Conservation (phyloP, 2,329 filamentous ascomycete genomes). For the Trichoderma simmonsii region DNA sequence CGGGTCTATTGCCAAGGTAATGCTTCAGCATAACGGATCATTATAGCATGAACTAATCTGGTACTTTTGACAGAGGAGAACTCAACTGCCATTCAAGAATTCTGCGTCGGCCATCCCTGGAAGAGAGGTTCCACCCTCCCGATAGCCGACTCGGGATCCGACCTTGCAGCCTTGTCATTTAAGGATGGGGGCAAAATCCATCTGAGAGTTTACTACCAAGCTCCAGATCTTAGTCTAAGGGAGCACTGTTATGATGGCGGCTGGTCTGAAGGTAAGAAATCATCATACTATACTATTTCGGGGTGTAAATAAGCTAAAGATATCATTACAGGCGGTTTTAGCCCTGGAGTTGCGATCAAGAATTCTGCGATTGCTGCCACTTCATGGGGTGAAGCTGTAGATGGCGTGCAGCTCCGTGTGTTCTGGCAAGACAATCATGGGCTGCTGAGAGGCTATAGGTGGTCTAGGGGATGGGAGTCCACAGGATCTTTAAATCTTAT, state of each 20-base stretch:
- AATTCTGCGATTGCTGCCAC: conserved; percentile 1
- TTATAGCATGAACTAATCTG: neutral
- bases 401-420: neutral
- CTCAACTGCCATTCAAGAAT: conserved; percentile 4
- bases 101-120: neutral
- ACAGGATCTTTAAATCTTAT: neutral
- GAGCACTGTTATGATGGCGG: neutral
- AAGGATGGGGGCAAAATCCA: neutral
- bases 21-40: neutral
- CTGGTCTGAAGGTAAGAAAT: neutral
- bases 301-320: neutral
- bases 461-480: neutral
- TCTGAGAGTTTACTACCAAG: conserved; percentile 4
- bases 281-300: neutral
- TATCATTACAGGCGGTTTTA: neutral
- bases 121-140: neutral
- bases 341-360: neutral
- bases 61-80: neutral
- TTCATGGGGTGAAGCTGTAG: neutral
- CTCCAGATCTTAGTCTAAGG: neutral
- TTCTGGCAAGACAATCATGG: neutral
- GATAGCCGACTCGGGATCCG: neutral
- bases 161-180: neutral
- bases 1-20: conserved; percentile 8
- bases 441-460: neutral